These are phyloP conservation scores for Margaritispora aquatica DNA, from an alignment of 495 filamentous ascomycete species.

Conservation along the genomic window DNA sequence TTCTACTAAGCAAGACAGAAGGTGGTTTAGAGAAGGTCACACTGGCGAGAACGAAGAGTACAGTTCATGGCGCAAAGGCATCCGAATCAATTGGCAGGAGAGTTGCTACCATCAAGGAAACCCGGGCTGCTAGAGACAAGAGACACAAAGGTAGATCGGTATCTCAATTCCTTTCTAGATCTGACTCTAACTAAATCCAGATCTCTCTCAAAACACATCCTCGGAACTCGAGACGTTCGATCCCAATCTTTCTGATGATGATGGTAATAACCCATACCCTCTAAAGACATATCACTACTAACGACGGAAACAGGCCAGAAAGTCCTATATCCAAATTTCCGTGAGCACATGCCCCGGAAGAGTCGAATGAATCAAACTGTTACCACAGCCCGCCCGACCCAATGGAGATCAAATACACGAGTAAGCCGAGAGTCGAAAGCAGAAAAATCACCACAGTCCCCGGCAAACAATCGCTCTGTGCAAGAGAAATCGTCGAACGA, in stretches of 20 bases:
- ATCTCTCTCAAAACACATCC: neutral
- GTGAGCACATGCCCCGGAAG: neutral
- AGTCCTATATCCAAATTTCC: neutral
- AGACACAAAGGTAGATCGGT: neutral
- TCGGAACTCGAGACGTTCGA: neutral
- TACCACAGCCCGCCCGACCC: no score
- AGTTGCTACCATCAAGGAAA: constrained; percentile 1
- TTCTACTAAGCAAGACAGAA: constrained; percentile 36
- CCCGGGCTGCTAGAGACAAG: neutral
- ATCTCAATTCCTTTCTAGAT: neutral
- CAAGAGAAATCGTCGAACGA: neutral
- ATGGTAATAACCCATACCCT: neutral
- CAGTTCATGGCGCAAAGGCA: constrained; percentile 13
- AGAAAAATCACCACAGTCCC: no score
- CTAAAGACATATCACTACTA: neutral
- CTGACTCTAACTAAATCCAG: neutral
- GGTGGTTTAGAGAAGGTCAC: constrained; percentile 41
- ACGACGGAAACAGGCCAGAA: neutral
- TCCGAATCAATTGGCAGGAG: neutral
- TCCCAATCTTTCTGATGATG: neutral
- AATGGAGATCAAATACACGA: no score
- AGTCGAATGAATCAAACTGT: neutral
- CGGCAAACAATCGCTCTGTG: neutral
- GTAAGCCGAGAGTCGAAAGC: no score
- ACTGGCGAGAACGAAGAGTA: constrained; percentile 36